Evolutionary conservation across 2,329 filamentous ascomycete species (phyloP), one percentile per base, ranked within the genome.

Genomic region (Myriosclerotinia scirpicola): DNA sequence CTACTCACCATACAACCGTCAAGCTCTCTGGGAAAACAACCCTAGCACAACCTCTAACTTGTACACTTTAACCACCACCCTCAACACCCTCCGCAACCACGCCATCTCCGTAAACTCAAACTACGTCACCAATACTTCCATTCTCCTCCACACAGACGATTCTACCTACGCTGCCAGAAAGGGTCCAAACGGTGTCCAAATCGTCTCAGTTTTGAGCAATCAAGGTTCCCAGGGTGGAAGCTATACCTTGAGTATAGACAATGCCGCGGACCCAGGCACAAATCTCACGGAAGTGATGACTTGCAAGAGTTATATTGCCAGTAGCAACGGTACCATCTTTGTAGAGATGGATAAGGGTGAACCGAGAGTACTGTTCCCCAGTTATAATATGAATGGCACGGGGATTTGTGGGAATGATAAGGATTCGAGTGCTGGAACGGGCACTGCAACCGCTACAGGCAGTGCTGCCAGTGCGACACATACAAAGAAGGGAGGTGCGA

Each of bases 1-100:
- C 5, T 69, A 46, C 17, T 78, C 78, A 36, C 80, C 80, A 1
- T 53, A 72, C 42, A 80, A 81, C 69, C 79, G 80, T 5, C 80
- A 82, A 71, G 79, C 80, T 2, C 72, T 78, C 44, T 82, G 80
- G 81, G 68, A 78, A 0, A 62, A 61, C 76, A 76, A 3, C 0
- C 82, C 80, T 66, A 68, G 73, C 36, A 81, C 76, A 0, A 71
- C 70, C 0, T 68, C 75, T 6, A 73, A 76, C 6, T 72, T 81
- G 2, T 82, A 82, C 71, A 69, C 68, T 20, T 72, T 76, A n/a
- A 78, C 81, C 30, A 34, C 54, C 34, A 46, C 50, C 22, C 52
- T 72, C 34, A 72, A 72, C 54, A 54, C 44, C 14, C 63, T 72
- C 54, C 70, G 71, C 17, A 64, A 65, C 48, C 65, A 62, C 26